phyloP scores from a whole-genome alignment of 257 asterid species.

The Solanum ahanhuiri region DNA sequence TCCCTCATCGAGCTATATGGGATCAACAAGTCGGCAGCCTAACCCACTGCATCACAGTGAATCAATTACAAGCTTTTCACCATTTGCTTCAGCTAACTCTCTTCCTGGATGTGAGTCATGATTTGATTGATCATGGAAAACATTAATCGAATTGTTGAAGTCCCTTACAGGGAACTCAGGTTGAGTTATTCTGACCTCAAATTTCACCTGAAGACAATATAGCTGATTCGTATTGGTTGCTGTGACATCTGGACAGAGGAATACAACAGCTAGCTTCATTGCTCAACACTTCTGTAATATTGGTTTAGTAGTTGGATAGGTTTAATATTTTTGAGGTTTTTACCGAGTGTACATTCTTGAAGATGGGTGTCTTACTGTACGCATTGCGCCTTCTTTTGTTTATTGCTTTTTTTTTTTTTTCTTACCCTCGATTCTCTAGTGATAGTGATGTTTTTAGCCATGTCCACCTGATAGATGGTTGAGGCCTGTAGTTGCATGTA shows the following conservation, averaged over 20 bases:
- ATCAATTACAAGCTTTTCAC: constrained; percentile 67
- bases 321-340: neutral
- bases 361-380: neutral
- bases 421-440: neutral
- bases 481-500: neutral
- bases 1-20: constrained; percentile 49
- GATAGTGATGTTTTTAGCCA: neutral
- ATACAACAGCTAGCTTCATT: neutral
- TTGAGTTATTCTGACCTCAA: neutral
- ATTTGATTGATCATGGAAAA: neutral
- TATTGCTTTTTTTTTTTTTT: neutral
- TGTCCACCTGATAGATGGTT: neutral
- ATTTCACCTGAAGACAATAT: neutral
- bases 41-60: constrained; percentile 43
- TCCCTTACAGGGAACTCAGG: neutral
- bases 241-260: neutral
- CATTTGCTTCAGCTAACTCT: constrained; percentile 66
- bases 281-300: neutral
- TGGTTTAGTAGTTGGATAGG: neutral
- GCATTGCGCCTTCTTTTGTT: neutral
- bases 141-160: neutral
- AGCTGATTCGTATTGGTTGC: neutral
- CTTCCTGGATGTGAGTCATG: constrained; percentile 56
- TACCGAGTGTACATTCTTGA: neutral
- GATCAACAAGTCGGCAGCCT: constrained; percentile 56